Percentiles rank a stretch among this genome's conserved stretches.
Conservation (phyloP, 768 basidiomycete species). For the Paxillus ammoniavirescens region DNA sequence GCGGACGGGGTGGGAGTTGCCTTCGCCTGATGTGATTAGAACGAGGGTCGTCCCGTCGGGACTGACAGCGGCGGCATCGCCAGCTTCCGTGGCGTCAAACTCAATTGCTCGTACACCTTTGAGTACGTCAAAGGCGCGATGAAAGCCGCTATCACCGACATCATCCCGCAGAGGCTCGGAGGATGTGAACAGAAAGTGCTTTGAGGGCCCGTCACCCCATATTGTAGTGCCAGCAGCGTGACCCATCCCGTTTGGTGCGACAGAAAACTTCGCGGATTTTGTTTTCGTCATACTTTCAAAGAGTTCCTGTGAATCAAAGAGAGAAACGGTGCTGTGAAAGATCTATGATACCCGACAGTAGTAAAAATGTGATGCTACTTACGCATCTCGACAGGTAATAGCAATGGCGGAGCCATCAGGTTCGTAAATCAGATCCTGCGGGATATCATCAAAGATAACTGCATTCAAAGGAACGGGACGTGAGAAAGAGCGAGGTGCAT, state of each 20-base stretch:
- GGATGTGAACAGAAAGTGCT: slow-evolving; percentile 49
- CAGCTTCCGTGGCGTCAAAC: slow-evolving; percentile 49
- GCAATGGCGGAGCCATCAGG: slow-evolving; percentile 41
- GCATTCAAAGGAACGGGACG: not conserved
- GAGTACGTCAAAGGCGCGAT: slow-evolving; percentile 49
- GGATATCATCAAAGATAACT: slow-evolving; percentile 29
- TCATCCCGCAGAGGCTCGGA: slow-evolving; percentile 41
- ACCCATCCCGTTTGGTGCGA: slow-evolving; percentile 12
- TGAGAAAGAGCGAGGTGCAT: slow-evolving; percentile 1
- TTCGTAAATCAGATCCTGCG: slow-evolving; percentile 46
- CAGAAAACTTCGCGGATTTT: slow-evolving; percentile 13
- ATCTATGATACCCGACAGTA: not conserved
- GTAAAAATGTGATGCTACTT: slow-evolving; percentile 3
- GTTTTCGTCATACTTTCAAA: slow-evolving; percentile 16
- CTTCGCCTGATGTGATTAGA: slow-evolving; percentile 30
- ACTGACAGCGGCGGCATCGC: slow-evolving; percentile 51
- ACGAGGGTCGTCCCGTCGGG: slow-evolving; percentile 38
- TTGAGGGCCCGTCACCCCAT: slow-evolving; percentile 49
- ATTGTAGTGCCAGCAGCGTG: slow-evolving; percentile 44
- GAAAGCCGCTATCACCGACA: slow-evolving; percentile 37
- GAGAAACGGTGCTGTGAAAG: slow-evolving; percentile 19
- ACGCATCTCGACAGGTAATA: slow-evolving; percentile 29
- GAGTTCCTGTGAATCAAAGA: slow-evolving; percentile 22
- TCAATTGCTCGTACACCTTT: slow-evolving; percentile 22
- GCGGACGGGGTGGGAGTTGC: slow-evolving; percentile 37